Evolutionary conservation across 1,284 basidiomycete species (phyloP), one percentile per base, ranked within the genome.

Genomic region (Moniliella sp.): DNA sequence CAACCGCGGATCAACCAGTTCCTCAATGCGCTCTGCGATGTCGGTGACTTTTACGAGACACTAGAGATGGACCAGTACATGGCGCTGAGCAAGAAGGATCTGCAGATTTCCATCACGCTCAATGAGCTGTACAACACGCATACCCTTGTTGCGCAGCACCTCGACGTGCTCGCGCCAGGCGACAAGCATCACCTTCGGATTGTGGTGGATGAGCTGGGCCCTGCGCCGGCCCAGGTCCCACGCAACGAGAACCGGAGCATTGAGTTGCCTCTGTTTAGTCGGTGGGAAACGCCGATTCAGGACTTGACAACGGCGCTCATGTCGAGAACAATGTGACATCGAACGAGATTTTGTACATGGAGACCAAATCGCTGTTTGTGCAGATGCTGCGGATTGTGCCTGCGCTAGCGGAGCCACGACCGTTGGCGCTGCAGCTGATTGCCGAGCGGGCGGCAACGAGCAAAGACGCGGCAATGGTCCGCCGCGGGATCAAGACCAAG

Each of bases 61-160:
- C 70, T 99, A 35, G 91, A 99, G 80, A 84, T 94, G 75, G 88
- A 97, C 64, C 91, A 97, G 68, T 99, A 99, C 63, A 93, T 99
- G 84, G 88, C 91, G 9, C 67, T 99, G 37, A 93, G 86, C 37
- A 97, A 97, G 70, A 94, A 93, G 65, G 88, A 97, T 60, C 68
- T 94, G 40, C 75, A 79, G 67, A 94, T 99, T 64, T 78, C 82
- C 62, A 97, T 99, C 59, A 94, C 91, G n/a, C 67, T 97, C 61
- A 99, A 97, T 61, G 91, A 99, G 68, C 59, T 99, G 66, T 94
- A 93, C 65, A 91, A 91, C 64, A 94, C 86, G 2, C 88, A 97
- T 61, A 78, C 83, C 18, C 68, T 94, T 53, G 76, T 97, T 41
- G 66, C 78, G 35, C 86, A 94, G 58, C 88, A 99, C 61, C 74